phyloP scores from a whole-genome alignment of 495 filamentous ascomycete genomes.

The Jackrogersella multiformis region DNA sequence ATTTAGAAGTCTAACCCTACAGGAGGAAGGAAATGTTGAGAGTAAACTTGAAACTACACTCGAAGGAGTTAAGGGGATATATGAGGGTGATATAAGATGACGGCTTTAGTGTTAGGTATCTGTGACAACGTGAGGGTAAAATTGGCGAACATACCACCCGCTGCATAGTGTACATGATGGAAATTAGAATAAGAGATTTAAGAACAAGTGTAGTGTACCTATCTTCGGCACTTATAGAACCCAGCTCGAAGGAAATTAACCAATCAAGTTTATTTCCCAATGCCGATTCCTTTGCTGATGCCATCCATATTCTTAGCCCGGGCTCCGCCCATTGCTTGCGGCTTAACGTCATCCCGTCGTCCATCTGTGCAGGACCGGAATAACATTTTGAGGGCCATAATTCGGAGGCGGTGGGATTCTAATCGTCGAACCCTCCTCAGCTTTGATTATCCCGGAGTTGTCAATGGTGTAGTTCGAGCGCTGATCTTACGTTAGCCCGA shows the following conservation, averaged over 20 bases:
- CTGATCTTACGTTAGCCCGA: not conserved
- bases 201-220: not conserved
- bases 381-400: not conserved
- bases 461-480: not conserved
- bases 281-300: conserved; percentile 1
- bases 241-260: not conserved
- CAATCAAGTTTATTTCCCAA: not conserved
- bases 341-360: conserved; percentile 3
- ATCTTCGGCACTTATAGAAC: not conserved
- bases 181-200: not conserved
- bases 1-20: too few relatives aligned
- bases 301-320: not conserved
- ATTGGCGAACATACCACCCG: too few relatives aligned
- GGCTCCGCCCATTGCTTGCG: not conserved
- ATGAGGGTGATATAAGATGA: too few relatives aligned
- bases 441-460: not conserved
- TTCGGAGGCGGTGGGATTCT: not conserved
- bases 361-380: not conserved
- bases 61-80: too few relatives aligned
- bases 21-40: too few relatives aligned
- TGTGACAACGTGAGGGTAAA: too few relatives aligned
- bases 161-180: too few relatives aligned
- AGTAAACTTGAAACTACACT: too few relatives aligned
- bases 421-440: not conserved
- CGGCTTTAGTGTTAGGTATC: too few relatives aligned